phyloP scores from a whole-genome alignment of 306 rosid genomes.

The Carpinus fangiana region DNA sequence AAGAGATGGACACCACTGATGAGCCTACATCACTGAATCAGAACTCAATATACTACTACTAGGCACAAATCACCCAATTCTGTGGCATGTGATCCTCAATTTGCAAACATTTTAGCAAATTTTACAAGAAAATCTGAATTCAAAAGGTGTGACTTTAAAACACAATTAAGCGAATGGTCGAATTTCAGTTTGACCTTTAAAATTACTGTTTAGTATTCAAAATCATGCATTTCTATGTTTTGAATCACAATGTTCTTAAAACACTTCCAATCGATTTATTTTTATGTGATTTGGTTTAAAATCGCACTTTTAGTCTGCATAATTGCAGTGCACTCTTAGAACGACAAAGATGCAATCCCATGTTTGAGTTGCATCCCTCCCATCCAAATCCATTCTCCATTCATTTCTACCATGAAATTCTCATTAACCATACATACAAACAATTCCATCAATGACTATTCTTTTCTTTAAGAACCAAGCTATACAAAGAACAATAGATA shows the following conservation, averaged over 20 bases:
- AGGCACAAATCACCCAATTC: background rate
- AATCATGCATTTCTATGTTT: too few species aligned
- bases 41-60: background rate
- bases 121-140: background rate
- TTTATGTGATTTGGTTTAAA: too few species aligned
- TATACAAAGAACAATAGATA: background rate
- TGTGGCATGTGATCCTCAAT: background rate
- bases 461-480: background rate
- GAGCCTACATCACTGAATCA: background rate
- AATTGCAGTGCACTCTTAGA: background rate
- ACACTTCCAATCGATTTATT: too few species aligned
- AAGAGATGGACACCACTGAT: too few species aligned
- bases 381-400: background rate
- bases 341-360: background rate
- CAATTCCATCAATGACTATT: background rate
- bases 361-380: background rate
- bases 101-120: background rate
- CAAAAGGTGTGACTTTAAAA: background rate
- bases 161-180: too few species aligned
- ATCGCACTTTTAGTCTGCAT: too few species aligned
- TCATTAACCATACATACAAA: background rate
- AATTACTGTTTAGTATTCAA: too few species aligned
- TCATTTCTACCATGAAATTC: background rate
- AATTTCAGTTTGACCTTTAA: too few species aligned
- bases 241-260: too few species aligned